phyloP scores from a whole-genome alignment of 1,139 yeast genomes.

The Saccharomyces uvarum region DNA sequence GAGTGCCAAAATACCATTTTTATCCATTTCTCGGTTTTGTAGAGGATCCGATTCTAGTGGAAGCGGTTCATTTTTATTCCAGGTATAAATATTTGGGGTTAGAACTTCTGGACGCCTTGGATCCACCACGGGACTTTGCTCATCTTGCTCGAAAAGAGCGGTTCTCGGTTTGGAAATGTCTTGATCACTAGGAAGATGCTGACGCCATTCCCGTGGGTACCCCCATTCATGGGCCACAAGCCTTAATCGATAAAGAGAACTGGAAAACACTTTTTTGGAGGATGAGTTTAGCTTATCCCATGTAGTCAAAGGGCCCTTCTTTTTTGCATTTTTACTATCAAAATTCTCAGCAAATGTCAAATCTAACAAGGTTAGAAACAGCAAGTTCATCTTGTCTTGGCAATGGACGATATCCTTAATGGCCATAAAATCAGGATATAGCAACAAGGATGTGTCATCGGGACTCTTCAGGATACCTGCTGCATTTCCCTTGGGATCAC shows the following conservation, averaged over 20 bases:
- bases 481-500: constrained; percentile 10
- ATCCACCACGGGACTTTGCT: constrained; percentile 34
- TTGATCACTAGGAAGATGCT: constrained; percentile 10
- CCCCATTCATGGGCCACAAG: constrained; percentile 33
- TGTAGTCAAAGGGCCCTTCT: constrained; percentile 20
- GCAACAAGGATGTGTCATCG: constrained; percentile 4
- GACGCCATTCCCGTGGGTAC: constrained; percentile 41
- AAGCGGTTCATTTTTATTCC: constrained; percentile 17
- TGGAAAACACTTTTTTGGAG: constrained; percentile 21
- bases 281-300: constrained; percentile 13
- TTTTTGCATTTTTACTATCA: constrained; percentile 27
- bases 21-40: constrained; percentile 36
- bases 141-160: constrained; percentile 22
- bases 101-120: constrained; percentile 37
- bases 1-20: constrained; percentile 40
- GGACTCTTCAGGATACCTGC: constrained; percentile 9
- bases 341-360: constrained; percentile 20
- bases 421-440: constrained; percentile 27
- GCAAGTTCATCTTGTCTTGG: constrained; percentile 28
- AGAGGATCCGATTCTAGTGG: constrained; percentile 30
- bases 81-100: constrained; percentile 20
- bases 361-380: constrained; percentile 24
- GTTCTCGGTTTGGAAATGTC: constrained; percentile 13
- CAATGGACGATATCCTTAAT: constrained; percentile 23
- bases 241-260: constrained; percentile 40